Base-by-base conservation (phyloP, 306 rosid genomes). In the Coriaria nepalensis region DNA sequence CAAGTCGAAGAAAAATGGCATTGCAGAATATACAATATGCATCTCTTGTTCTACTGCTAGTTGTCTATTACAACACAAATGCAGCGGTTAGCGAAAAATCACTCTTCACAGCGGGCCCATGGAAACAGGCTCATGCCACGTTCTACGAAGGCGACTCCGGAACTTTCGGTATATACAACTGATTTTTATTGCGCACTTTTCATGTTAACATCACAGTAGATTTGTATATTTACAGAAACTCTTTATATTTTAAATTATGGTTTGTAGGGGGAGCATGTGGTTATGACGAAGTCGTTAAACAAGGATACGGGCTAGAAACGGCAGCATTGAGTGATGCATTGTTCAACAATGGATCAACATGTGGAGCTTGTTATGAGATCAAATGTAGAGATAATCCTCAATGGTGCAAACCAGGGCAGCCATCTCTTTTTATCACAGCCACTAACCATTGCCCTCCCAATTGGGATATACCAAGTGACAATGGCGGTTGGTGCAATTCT, bases 401-500 rank as follows among this genome's bases (percentile, higher is more conserved):
- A 37, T 61, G 76, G 80, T 88, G 95, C 71, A 83, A 71, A 53
- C 45, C 54, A 8, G 74, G 76, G 0, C 50, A 54, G 48, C 46
- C 70, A 2, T 70, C 93, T 10, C 46, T 88, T 6, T 0, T 59
- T 6, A 83, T 88, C 8, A 78, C 90, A 0, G 95, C 75, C 6
- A 80, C 96, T 20, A 69, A 88, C 56, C 63, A 61, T 11, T 83
- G 94, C 47, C 94, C 93, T 4, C 83, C 93, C 2, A 69, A 72
- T 46, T 50, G 13, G 13, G 13, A n/a, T n/a, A n/a, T n/a, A n/a
- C n/a, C n/a, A n/a, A n/a, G n/a, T n/a, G n/a, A 49, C 43, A 40
- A 65, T 43, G 96, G 96, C 41, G 94, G 96, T 43, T 88, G 96
- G 94, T 88, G 96, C 80, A 83, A 74, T 40, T 86, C 88, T 0